Evolutionary conservation across 805 yeast genomes (phyloP), one percentile per base, ranked within the genome.

Genomic region (Nakazawaea wyomingensis): DNA sequence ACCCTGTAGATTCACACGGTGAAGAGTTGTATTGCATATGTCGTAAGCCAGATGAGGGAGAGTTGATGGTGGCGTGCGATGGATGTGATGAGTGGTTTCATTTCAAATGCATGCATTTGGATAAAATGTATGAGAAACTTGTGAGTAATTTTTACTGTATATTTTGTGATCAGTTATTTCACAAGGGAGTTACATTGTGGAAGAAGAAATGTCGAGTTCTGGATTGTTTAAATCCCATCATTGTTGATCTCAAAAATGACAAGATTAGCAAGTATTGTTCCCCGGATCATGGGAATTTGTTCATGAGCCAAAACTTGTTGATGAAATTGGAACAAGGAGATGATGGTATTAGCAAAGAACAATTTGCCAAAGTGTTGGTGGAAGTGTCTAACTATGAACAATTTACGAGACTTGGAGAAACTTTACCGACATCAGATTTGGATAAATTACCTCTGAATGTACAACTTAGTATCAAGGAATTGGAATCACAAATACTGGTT

Each of bases 71-170:
- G n/a, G 87, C 85, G 0, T 89, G 97, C 58, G 96, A 89, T 57
- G 90, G 87, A 5, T 90, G 97, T 62, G 96, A 88, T 54, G 96
- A 87, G 46, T 90, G 97, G 97, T 90, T 73, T 56, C 97, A 90
- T 61, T 86, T 89, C 60, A 66, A 64, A 36, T 90, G 97, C 57
- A 76, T 89, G 72, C 71, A 71, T 41, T 56, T 88, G 29, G 70
- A 79, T 40, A 58, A 57, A 7, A 61, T 66, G 42, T 73, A 72
- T 53, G 70, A 75, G 45, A 68, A 71, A 31, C 64, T 88, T 39
- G 80, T 88, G 9, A 69, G 74, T 37, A 72, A 74, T 43, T 89
- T 74, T 55, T 83, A 67, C 56, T 89, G 97, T 55, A 82, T 83
- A 8, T 77, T 79, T 45, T 89, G 96, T 59, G 76, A 73, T 42